Percentiles rank a stretch among this genome's conserved stretches.
phyloP scores from a whole-genome alignment of 2,329 filamentous ascomycete species.

The Lasiodiplodia gonubiensis region DNA sequence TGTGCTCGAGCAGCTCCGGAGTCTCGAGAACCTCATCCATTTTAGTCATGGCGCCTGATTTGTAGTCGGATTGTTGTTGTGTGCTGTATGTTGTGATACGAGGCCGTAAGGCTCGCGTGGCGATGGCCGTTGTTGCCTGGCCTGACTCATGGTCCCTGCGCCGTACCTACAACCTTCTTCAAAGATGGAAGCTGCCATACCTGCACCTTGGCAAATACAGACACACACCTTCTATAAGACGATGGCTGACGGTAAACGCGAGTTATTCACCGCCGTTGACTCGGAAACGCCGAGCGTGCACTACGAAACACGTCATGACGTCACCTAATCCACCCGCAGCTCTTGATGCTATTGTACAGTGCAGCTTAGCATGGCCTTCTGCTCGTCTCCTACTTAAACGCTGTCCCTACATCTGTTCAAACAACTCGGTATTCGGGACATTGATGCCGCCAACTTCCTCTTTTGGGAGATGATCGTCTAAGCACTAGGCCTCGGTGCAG shows the following conservation, averaged over 20 bases:
- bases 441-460: constrained; percentile 5
- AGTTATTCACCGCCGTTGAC: background rate
- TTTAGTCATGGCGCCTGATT: background rate
- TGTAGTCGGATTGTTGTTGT: background rate
- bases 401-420: background rate
- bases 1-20: constrained; percentile 17
- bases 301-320: background rate
- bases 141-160: background rate
- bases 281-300: background rate
- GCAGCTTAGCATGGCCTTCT: background rate
- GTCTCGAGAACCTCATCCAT: constrained; percentile 11
- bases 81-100: background rate
- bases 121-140: background rate
- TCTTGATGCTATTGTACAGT: background rate
- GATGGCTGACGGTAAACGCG: background rate
- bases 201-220: background rate
- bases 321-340: background rate
- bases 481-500: background rate
- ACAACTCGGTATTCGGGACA: background rate
- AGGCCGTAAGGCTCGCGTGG: background rate
- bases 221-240: background rate
- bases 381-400: background rate
- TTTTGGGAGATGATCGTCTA: background rate
- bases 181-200: background rate
- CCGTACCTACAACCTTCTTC: background rate